Conservation (phyloP, 345 rosid genomes). For the Cardiospermum halicacabum region DNA sequence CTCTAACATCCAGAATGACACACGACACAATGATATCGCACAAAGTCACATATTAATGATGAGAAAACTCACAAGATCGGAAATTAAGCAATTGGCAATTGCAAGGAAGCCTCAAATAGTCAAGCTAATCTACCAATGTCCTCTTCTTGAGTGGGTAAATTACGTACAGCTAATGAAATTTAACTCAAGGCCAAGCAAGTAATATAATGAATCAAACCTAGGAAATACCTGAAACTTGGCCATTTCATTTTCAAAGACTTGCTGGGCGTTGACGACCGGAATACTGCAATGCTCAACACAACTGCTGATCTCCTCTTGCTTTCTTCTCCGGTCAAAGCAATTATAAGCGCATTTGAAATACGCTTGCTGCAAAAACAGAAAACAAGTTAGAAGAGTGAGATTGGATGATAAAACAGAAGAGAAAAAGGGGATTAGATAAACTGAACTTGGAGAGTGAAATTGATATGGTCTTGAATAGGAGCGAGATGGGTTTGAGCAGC, state of each 20-base stretch:
- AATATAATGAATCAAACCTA: neutral
- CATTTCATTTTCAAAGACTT: constrained; percentile 81
- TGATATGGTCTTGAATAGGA: constrained; percentile 78
- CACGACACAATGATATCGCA: neutral
- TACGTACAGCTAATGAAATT: neutral
- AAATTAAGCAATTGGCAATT: neutral
- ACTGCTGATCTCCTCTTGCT: constrained; percentile 68
- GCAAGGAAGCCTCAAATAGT: neutral
- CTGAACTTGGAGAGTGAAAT: constrained; percentile 96
- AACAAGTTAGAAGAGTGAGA: neutral
- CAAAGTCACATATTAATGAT: neutral
- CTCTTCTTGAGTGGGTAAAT: neutral
- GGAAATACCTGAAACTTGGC: constrained; percentile 79
- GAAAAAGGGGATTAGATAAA: constrained; percentile 20
- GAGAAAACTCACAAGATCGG: neutral
- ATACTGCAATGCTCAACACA: constrained; percentile 79
- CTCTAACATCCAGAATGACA: neutral
- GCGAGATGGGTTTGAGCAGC: constrained; percentile 72
- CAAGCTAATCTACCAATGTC: no score
- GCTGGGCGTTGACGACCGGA: constrained; percentile 72
- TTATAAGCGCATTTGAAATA: constrained; percentile 90
- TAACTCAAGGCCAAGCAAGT: neutral
- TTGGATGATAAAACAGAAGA: neutral
- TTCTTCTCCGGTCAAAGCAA: constrained; percentile 79
- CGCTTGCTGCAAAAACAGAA: constrained; percentile 65